Percentiles rank a stretch among this genome's conserved stretches.
These are phyloP conservation scores for Gossypium arboreum DNA, from an alignment of 345 rosid genomes.

Conservation along the genomic window DNA sequence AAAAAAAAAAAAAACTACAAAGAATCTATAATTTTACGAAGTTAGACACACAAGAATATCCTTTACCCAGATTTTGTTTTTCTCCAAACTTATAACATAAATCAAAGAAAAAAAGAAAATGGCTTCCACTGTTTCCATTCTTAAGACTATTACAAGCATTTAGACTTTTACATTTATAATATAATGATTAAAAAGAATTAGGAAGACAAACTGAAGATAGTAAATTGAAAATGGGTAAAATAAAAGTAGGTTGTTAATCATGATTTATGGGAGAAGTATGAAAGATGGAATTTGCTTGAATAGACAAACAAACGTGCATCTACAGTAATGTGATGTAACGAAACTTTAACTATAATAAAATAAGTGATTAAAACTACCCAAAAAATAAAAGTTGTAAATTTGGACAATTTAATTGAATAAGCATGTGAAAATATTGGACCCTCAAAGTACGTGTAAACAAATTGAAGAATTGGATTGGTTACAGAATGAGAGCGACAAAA, in stretches of 20 bases:
- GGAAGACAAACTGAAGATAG: too few relatives aligned
- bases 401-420: neutral
- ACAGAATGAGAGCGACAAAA: neutral
- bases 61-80: neutral
- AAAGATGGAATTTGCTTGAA: neutral
- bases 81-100: neutral
- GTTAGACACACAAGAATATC: neutral
- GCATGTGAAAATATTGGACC: constrained; percentile 8
- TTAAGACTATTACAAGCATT: neutral
- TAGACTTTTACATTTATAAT: neutral
- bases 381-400: neutral
- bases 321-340: neutral
- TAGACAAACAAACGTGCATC: constrained; percentile 8
- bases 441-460: neutral
- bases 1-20: too few relatives aligned
- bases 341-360: neutral
- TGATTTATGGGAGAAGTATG: neutral
- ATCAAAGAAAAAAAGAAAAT: neutral
- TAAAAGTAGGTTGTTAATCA: neutral
- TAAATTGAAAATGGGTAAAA: neutral
- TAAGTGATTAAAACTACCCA: neutral
- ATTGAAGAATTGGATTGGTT: neutral
- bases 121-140: neutral
- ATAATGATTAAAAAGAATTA: neutral
- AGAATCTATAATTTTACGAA: neutral